phyloP scores from a whole-genome alignment of 345 rosid species.

The Reutealis trisperma region DNA sequence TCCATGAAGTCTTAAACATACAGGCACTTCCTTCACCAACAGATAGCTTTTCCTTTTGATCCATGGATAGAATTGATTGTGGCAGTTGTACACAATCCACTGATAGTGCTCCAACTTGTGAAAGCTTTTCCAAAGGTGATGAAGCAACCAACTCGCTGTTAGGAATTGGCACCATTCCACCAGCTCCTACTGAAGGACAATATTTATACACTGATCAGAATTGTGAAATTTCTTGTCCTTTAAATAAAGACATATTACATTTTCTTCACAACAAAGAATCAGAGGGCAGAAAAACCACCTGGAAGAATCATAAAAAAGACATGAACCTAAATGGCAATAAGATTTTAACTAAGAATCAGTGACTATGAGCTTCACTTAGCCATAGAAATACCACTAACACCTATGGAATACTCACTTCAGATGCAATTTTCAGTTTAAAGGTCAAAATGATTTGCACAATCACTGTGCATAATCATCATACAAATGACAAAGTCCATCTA shows the following conservation, averaged over 20 bases:
- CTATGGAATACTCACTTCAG: neutral
- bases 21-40: slow-evolving; percentile 38
- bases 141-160: slow-evolving; percentile 39
- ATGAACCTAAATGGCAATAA: neutral
- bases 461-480: slow-evolving; percentile 3
- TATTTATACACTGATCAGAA: slow-evolving; percentile 10
- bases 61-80: slow-evolving; percentile 25
- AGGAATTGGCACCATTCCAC: slow-evolving; percentile 24
- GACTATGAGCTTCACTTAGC: neutral
- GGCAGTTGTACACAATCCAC: slow-evolving; percentile 30
- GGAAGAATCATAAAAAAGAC: slow-evolving; percentile 6
- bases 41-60: slow-evolving; percentile 32
- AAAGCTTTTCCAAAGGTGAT: slow-evolving; percentile 34
- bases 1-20: slow-evolving; percentile 31
- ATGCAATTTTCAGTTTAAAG: neutral
- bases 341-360: neutral
- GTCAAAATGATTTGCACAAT: neutral
- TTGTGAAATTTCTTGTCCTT: neutral
- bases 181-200: slow-evolving; percentile 25
- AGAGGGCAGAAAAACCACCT: neutral
- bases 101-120: slow-evolving; percentile 20
- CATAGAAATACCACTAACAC: neutral
- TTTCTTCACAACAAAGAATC: neutral
- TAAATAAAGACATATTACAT: neutral
- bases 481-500: neutral